Conservation (phyloP, 2,329 filamentous ascomycete species). For the Calonectria honghensis region DNA sequence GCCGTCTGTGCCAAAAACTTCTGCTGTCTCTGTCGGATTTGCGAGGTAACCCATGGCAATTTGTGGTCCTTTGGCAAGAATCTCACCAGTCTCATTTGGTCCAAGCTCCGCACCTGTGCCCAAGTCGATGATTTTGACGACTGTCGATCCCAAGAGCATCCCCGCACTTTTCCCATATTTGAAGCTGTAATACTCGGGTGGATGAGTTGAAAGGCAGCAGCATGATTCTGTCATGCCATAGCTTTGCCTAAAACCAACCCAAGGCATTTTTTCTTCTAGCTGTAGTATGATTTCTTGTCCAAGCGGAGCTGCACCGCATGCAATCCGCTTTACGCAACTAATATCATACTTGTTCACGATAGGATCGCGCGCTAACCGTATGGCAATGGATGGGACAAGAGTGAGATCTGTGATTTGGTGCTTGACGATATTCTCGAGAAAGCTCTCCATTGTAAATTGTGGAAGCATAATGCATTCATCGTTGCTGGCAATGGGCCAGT, state of each 20-base stretch:
- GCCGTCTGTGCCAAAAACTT: conserved; percentile 81
- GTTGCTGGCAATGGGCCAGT: conserved; percentile 47
- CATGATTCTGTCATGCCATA: conserved; percentile 94
- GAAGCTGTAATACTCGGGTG: conserved; percentile 76
- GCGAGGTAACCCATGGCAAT: conserved; percentile 86
- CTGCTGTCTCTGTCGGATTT: conserved; percentile 84
- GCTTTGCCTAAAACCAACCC: conserved; percentile 60
- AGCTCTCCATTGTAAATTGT: conserved; percentile 48
- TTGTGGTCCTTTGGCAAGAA: conserved; percentile 83
- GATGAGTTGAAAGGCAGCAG: conserved; percentile 84
- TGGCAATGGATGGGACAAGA: conserved; percentile 52
- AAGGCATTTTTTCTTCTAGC: conserved; percentile 42
- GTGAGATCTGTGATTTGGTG: conserved; percentile 50
- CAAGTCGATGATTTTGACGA: conserved; percentile 82
- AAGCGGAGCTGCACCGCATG: conserved; percentile 46
- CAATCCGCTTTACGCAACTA: conserved; percentile 36
- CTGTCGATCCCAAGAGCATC: conserved; percentile 69
- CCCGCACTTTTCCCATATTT: conserved; percentile 40
- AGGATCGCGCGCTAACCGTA: conserved; percentile 49
- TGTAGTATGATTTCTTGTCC: conserved; percentile 35
- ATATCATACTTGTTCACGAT: conserved; percentile 45
- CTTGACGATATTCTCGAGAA: conserved; percentile 47
- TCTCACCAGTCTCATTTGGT: conserved; percentile 80
- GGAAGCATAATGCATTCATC: conserved; percentile 51
- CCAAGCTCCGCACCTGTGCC: conserved; percentile 75